Base-by-base conservation (phyloP, 257 asterid species). In the Solanum sejunctum region DNA sequence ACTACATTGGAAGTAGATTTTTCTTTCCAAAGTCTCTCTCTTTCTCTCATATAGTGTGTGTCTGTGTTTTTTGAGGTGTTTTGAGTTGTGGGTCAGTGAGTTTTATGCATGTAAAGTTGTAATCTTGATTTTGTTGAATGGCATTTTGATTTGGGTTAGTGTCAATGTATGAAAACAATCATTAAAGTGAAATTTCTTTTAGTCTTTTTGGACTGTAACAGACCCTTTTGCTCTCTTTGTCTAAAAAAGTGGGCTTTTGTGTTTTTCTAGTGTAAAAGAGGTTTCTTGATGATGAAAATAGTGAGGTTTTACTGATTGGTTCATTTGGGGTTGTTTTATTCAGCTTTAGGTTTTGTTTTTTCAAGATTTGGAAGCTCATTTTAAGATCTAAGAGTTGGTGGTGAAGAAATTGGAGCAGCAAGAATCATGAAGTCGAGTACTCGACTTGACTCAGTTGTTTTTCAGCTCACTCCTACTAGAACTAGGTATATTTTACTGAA, bases 401-500 rank as follows among this genome's bases (percentile, higher is more conserved):
- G 75, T 55, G 93, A 86, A 87, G 89, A 69, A 71, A 39, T 43
- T 66, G 69, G 39, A 87, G 78, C 84, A 55, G 49, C 57, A 60
- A 58, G 39, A 72, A 95, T 60, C 32, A 60, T 96, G 99, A 95
- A 92, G 94, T 88, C 93, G 66, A 91, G 86, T 80, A 86, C 95
- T 88, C 91, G 87, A 73, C 98, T 96, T 63, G 92, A 91, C 86
- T 93, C 97, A 11, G 97, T 92, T 84, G 95, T 95, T 82, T 96
- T 96, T 90, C 97, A 93, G 86, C 98, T 95, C 89, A 96, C 98
- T 86, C 98, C 98, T 39, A 96, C 99, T 83, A 91, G 99, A 86
- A 95, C 99, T 15, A 91, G 98, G 98, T 95, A 43, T 78, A 5
- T 58, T 47, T 52, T 86, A 17, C 54, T 49, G 36, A 83, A 66